phyloP scores from a whole-genome alignment of 345 rosid genomes.

The Eucalyptus tenuipes region DNA sequence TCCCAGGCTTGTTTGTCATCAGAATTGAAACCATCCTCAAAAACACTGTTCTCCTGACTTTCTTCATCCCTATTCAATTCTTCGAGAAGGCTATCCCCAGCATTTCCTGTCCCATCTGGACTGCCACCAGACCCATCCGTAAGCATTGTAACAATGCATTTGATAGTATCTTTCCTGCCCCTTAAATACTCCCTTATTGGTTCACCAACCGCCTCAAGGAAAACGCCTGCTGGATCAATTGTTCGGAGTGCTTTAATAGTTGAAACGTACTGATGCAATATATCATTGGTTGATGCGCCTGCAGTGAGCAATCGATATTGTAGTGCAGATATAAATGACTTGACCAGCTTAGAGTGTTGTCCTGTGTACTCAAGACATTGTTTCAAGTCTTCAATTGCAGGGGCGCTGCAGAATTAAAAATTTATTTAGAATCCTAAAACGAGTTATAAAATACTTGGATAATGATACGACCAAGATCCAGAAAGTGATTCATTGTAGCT shows the following conservation, averaged over 20 bases:
- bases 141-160: conserved; percentile 97
- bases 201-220: conserved; percentile 94
- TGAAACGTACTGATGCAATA: conserved; percentile 93
- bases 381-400: conserved; percentile 90
- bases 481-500: not conserved
- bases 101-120: conserved; percentile 66
- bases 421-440: not conserved
- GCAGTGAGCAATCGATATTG: conserved; percentile 91
- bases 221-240: conserved; percentile 85
- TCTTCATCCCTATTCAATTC: conserved; percentile 93
- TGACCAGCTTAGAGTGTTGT: conserved; percentile 90
- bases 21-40: conserved; percentile 65
- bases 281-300: conserved; percentile 98
- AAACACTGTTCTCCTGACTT: conserved; percentile 52
- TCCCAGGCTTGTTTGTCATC: conserved; percentile 95
- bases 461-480: not conserved
- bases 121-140: conserved; percentile 87
- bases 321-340: conserved; percentile 80
- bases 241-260: conserved; percentile 94
- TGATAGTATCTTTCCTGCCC: conserved; percentile 89
- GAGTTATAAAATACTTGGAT: not conserved
- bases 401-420: conserved; percentile 41
- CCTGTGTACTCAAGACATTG: conserved; percentile 95
- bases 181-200: conserved; percentile 91
- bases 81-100: conserved; percentile 97